Evolutionary conservation across 2,329 filamentous ascomycete genomes (phyloP).

Genomic region (Fusarium staphyleae): DNA sequence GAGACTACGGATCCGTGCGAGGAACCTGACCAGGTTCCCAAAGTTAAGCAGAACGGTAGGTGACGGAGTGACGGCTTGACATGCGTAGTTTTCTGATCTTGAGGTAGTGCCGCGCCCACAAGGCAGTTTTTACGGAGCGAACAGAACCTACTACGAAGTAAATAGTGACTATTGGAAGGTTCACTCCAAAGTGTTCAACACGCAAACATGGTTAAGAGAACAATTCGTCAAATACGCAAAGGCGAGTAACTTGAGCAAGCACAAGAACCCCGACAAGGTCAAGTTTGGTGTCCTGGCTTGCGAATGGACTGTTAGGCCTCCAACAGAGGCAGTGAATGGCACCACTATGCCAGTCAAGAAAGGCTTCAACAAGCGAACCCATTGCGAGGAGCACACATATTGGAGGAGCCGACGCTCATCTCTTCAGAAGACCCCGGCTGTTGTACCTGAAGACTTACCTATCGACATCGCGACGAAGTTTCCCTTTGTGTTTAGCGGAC

Average conservation of each 20-base stretch:
- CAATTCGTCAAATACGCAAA: slow-evolving; percentile 50
- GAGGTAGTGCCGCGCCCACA: slow-evolving; percentile 2
- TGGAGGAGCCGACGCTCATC: slow-evolving; percentile 28
- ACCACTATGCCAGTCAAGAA: slow-evolving; percentile 32
- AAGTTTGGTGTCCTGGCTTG: slow-evolving; percentile 52
- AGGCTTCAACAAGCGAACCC: slow-evolving; percentile 39
- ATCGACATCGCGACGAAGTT: slow-evolving; percentile 8
- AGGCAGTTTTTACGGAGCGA: slow-evolving; percentile 32
- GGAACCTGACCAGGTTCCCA: not conserved
- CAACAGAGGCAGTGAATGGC: slow-evolving; percentile 17
- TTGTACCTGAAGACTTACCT: slow-evolving; percentile 1
- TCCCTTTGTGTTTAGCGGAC: slow-evolving; percentile 38
- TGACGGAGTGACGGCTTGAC: not conserved
- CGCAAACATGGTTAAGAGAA: slow-evolving; percentile 49
- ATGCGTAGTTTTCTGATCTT: slow-evolving; percentile 9
- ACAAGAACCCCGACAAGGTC: slow-evolving; percentile 47
- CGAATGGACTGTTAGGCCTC: slow-evolving; percentile 47
- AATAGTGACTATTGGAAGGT: slow-evolving; percentile 47
- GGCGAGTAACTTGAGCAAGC: slow-evolving; percentile 43
- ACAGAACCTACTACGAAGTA: slow-evolving; percentile 46
- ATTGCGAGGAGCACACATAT: slow-evolving; percentile 35
- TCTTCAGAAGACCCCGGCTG: slow-evolving; percentile 1
- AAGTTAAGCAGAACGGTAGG: slow-evolving; percentile 14
- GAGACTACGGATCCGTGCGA: not conserved
- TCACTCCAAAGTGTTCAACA: slow-evolving; percentile 46